Conservation (phyloP, 441 rosid species). For the Rhodomyrtus psidioides region DNA sequence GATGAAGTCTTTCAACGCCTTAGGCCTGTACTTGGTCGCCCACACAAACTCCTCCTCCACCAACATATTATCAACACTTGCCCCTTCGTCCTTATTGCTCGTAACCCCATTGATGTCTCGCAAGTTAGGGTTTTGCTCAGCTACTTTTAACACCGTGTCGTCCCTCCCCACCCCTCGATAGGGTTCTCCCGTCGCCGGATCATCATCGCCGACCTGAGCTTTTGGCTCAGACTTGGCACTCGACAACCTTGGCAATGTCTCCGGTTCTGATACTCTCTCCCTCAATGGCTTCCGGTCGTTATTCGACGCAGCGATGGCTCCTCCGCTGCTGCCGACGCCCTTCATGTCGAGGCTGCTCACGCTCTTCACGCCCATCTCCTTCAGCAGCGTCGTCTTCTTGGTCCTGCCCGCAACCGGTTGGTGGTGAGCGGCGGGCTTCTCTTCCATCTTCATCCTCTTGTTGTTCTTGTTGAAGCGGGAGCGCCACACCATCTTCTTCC, state of each 20-base stretch:
- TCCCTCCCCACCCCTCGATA: not conserved
- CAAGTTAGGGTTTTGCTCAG: not conserved
- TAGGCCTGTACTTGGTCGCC: conserved; percentile 10
- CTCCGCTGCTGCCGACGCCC: not conserved
- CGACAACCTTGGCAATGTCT: not conserved
- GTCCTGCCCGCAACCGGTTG: not conserved
- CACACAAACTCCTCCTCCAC: not conserved
- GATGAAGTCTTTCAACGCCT: conserved; percentile 5
- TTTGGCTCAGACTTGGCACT: not conserved
- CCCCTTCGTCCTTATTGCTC: not conserved
- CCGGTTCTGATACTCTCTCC: conserved; percentile 10
- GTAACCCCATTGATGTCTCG: not conserved
- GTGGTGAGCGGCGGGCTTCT: not conserved
- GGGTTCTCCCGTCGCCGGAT: not conserved
- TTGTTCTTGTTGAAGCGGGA: not conserved
- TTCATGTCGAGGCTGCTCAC: not conserved
- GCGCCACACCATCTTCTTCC: not conserved
- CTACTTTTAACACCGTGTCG: not conserved
- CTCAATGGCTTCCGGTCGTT: conserved; percentile 14
- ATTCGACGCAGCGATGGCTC: not conserved
- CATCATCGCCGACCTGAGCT: not conserved
- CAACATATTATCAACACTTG: not conserved
- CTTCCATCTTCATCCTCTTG: not conserved
- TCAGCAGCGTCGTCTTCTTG: not conserved
- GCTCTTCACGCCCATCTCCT: not conserved